These are phyloP conservation scores for Saraca asoca DNA, from an alignment of 331 rosid genomes.

Conservation along the genomic window DNA sequence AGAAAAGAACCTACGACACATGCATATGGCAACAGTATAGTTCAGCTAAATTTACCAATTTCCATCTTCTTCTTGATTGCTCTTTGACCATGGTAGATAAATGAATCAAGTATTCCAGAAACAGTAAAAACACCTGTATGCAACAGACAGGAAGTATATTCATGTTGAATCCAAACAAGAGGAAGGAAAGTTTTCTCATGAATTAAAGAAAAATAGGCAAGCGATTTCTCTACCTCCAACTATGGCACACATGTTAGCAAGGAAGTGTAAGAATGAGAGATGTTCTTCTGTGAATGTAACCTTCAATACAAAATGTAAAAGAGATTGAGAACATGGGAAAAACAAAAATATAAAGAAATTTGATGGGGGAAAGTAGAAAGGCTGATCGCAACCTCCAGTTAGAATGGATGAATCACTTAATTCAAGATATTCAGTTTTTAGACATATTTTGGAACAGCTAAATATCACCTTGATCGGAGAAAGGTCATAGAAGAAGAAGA, in stretches of 20 bases:
- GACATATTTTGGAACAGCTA: slow-evolving; percentile 4
- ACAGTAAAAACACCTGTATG: slow-evolving; percentile 84
- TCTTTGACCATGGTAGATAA: slow-evolving; percentile 91
- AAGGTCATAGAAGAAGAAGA: slow-evolving; percentile 91
- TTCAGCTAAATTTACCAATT: slow-evolving; percentile 83
- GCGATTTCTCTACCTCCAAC: slow-evolving; percentile 72
- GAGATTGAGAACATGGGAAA: slow-evolving; percentile 8
- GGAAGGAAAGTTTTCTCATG: neutral
- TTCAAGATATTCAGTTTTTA: slow-evolving; percentile 8
- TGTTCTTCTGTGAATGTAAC: slow-evolving; percentile 85
- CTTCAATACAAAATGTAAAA: slow-evolving; percentile 40
- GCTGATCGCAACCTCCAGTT: too few species aligned
- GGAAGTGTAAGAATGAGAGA: slow-evolving; percentile 89
- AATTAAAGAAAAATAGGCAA: neutral
- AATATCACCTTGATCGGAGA: slow-evolving; percentile 83
- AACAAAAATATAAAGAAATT: neutral
- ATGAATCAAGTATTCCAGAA: slow-evolving; percentile 95
- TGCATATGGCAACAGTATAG: slow-evolving; percentile 12
- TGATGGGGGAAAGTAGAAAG: too few species aligned
- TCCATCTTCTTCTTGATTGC: slow-evolving; percentile 99
- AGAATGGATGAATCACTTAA: neutral
- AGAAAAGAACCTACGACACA: too few species aligned
- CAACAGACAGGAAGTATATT: slow-evolving; percentile 31
- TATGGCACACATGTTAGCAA: slow-evolving; percentile 93
- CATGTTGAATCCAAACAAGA: slow-evolving; percentile 21